Percentiles rank a stretch among this genome's conserved stretches.
phyloP scores from a whole-genome alignment of 2,329 filamentous ascomycete genomes.

The Trichoderma citrinoviride region DNA sequence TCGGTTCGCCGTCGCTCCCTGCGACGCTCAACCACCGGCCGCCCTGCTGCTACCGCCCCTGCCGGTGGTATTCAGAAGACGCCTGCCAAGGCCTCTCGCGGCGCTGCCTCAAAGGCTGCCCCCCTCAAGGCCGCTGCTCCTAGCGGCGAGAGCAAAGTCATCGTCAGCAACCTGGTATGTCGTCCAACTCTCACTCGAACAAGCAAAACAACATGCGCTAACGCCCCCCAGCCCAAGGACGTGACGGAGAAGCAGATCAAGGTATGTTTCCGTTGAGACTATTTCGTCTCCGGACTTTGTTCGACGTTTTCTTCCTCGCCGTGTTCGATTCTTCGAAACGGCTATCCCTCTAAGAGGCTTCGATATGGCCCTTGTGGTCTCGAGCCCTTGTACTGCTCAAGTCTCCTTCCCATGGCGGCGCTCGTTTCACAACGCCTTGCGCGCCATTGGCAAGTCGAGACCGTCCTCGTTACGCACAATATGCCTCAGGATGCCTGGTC shows the following conservation, averaged over 20 bases:
- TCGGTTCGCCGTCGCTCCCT: constrained; percentile 52
- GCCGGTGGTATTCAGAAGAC: constrained; percentile 85
- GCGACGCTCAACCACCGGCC: constrained; percentile 51
- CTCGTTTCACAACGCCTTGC: not conserved
- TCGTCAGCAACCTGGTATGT: constrained; percentile 96
- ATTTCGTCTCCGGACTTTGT: constrained; percentile 65
- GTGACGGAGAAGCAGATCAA: constrained; percentile 97
- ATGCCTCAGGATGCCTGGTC: constrained; percentile 50
- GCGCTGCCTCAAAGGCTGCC: constrained; percentile 56
- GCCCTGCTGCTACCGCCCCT: constrained; percentile 62
- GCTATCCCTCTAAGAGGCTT: constrained; percentile 21
- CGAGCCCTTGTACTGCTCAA: constrained; percentile 10
- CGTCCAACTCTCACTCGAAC: not conserved
- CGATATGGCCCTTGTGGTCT: not conserved
- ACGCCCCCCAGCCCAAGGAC: constrained; percentile 76
- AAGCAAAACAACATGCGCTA: constrained; percentile 38
- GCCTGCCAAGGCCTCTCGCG: constrained; percentile 59
- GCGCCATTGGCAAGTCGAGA: constrained; percentile 56
- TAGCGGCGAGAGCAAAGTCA: constrained; percentile 85
- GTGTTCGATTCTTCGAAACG: constrained; percentile 36
- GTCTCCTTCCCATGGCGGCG: constrained; percentile 18
- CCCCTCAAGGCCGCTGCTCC: constrained; percentile 62
- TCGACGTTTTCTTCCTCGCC: constrained; percentile 55
- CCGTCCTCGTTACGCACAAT: constrained; percentile 51
- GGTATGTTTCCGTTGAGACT: constrained; percentile 97